These are phyloP conservation scores for Acarospora socialis DNA, from an alignment of 2,329 filamentous ascomycete species.

Conservation along the genomic window DNA sequence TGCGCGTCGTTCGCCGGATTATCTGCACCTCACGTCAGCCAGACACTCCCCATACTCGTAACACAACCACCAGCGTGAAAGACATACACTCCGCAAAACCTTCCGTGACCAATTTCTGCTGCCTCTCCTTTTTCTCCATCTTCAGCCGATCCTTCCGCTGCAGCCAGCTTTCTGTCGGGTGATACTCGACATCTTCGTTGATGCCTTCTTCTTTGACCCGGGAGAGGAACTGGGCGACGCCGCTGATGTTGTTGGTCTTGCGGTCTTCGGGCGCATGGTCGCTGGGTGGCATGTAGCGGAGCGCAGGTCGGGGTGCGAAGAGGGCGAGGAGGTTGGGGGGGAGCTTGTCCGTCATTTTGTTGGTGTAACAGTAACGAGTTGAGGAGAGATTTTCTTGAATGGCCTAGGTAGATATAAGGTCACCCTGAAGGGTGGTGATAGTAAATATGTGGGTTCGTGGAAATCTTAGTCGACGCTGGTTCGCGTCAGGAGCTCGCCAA, in stretches of 20 bases:
- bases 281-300: slow-evolving; percentile 73
- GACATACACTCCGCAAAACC: slow-evolving; percentile 49
- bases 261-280: slow-evolving; percentile 76
- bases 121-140: slow-evolving; percentile 58
- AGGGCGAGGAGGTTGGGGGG: slow-evolving; percentile 84
- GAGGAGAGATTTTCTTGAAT: slow-evolving; percentile 13
- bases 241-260: slow-evolving; percentile 56
- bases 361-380: slow-evolving; percentile 17
- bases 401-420: slow-evolving; percentile 10
- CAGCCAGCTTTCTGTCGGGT: slow-evolving; percentile 84
- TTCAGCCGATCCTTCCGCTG: slow-evolving; percentile 73
- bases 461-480: no score
- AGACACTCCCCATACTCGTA: slow-evolving; percentile 8
- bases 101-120: slow-evolving; percentile 50
- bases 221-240: slow-evolving; percentile 60
- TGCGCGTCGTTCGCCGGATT: slow-evolving; percentile 76
- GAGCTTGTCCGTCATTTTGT: slow-evolving; percentile 84
- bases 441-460: no score
- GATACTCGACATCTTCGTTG: slow-evolving; percentile 65
- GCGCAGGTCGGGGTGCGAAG: slow-evolving; percentile 82
- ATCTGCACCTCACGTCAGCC: slow-evolving; percentile 35
- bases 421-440: slow-evolving; percentile 1
- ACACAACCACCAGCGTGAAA: slow-evolving; percentile 5
- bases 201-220: slow-evolving; percentile 55
- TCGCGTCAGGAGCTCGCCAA: no score